Percentiles rank a stretch among this genome's conserved stretches.
These are phyloP conservation scores for Spathaspora girioi DNA, from an alignment of 805 yeast genomes.

Conservation along the genomic window DNA sequence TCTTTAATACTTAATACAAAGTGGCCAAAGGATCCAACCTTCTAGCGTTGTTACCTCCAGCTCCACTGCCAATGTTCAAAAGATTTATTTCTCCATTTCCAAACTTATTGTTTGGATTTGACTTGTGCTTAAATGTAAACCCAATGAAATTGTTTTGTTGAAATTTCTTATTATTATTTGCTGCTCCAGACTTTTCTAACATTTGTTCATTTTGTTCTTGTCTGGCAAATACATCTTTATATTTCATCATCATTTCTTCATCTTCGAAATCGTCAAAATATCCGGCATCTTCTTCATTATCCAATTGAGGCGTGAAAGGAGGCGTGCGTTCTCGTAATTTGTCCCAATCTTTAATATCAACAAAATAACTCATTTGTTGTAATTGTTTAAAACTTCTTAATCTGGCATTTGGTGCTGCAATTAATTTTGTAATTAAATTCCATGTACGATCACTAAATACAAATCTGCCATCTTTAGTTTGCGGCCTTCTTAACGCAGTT, in stretches of 20 bases:
- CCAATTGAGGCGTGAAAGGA: constrained; percentile 95
- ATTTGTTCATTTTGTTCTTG: constrained; percentile 79
- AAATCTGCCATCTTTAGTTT: constrained; percentile 83
- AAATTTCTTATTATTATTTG: constrained; percentile 20
- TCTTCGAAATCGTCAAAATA: constrained; percentile 96
- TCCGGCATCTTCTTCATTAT: constrained; percentile 97
- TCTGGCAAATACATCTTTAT: constrained; percentile 94
- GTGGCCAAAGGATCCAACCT: constrained; percentile 43
- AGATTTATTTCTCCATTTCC: constrained; percentile 35
- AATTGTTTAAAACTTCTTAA: constrained; percentile 78
- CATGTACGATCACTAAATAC: constrained; percentile 97
- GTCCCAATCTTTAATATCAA: constrained; percentile 73
- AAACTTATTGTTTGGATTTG: constrained; percentile 50
- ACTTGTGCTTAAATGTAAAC: constrained; percentile 88
- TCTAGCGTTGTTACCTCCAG: constrained; percentile 8
- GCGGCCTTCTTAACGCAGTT: constrained; percentile 83
- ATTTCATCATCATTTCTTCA: constrained; percentile 95
- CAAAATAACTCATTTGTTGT: constrained; percentile 73
- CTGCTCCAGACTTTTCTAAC: constrained; percentile 50
- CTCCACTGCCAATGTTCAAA: constrained; percentile 20
- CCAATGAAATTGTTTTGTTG: constrained; percentile 73
- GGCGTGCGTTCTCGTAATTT: constrained; percentile 68
- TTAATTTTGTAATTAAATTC: constrained; percentile 76
- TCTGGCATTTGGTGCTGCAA: constrained; percentile 76
- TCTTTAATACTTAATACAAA: constrained; percentile 23